Evolutionary conservation across 129 eudicot species (phyloP).

Genomic region (Flaveria ramosissima): DNA sequence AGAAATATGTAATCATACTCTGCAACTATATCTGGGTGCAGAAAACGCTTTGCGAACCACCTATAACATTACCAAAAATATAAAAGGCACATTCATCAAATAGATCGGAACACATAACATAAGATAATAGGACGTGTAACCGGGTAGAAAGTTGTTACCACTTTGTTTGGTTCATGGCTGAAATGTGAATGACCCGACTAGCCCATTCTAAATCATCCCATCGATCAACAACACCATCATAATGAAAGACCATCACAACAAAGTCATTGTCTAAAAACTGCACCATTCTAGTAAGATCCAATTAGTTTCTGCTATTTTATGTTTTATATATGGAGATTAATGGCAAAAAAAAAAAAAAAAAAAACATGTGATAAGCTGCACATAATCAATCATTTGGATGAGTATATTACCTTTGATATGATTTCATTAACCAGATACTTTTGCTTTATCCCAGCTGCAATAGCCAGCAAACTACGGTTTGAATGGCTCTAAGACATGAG

Average conservation of each 20-base stretch:
- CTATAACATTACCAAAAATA: constrained; percentile 31
- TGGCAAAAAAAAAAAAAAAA: not conserved
- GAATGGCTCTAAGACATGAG: constrained; percentile 39
- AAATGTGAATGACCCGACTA: constrained; percentile 62
- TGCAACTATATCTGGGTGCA: constrained; percentile 80
- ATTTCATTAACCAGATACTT: constrained; percentile 58
- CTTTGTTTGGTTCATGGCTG: constrained; percentile 81
- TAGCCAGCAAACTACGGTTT: constrained; percentile 59
- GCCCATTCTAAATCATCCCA: constrained; percentile 75
- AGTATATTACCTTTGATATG: constrained; percentile 58
- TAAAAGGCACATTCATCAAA: not conserved
- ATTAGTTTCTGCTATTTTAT: not conserved
- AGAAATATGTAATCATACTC: constrained; percentile 74
- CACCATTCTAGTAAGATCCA: constrained; percentile 23
- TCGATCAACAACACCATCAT: constrained; percentile 72
- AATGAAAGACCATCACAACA: constrained; percentile 81
- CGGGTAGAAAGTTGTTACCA: constrained; percentile 43
- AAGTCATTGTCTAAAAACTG: constrained; percentile 73
- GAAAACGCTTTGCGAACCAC: constrained; percentile 92
- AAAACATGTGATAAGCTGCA: not conserved
- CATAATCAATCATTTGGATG: constrained; percentile 4
- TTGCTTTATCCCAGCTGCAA: constrained; percentile 92
- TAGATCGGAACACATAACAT: not conserved
- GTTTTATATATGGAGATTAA: not conserved
- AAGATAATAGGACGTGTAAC: not conserved